Conservation (phyloP, 2,329 filamentous ascomycete species). For the Orbilia ellipsospora region DNA sequence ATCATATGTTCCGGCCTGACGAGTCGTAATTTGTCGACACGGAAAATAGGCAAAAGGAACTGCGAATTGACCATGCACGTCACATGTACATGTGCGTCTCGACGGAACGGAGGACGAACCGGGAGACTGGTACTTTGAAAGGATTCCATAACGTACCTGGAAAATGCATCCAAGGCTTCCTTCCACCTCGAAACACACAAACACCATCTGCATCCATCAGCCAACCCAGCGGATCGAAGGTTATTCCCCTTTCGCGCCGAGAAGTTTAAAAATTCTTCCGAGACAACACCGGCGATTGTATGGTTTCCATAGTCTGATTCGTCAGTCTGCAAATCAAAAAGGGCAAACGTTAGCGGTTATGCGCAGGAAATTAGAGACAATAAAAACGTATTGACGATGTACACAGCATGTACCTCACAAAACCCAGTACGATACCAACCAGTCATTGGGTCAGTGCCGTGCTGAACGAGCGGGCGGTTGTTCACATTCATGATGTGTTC, state of each 20-base stretch:
- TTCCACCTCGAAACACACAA: slow-evolving; percentile 71
- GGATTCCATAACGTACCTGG: slow-evolving; percentile 61
- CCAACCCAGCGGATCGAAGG: slow-evolving; percentile 68
- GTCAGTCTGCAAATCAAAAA: slow-evolving; percentile 63
- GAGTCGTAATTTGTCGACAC: slow-evolving; percentile 1
- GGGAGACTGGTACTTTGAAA: neutral
- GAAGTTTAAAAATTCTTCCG: slow-evolving; percentile 73
- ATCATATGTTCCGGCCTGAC: neutral
- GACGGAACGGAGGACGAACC: neutral
- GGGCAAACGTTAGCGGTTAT: slow-evolving; percentile 20
- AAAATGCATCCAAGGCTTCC: slow-evolving; percentile 69
- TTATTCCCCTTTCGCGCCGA: slow-evolving; percentile 71
- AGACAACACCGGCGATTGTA: slow-evolving; percentile 70
- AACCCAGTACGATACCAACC: slow-evolving; percentile 28
- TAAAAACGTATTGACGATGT: neutral
- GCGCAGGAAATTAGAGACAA: slow-evolving; percentile 6
- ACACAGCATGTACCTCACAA: slow-evolving; percentile 18
- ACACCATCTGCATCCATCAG: slow-evolving; percentile 72
- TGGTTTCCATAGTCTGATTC: slow-evolving; percentile 71
- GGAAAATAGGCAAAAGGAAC: neutral
- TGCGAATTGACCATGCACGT: slow-evolving; percentile 11
- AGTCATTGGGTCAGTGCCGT: slow-evolving; percentile 23
- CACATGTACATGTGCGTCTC: slow-evolving; percentile 20
- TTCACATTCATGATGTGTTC: slow-evolving; percentile 32
- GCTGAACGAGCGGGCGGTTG: slow-evolving; percentile 30